These are phyloP conservation scores for Basipetospora chlamydospora DNA, from an alignment of 2,329 filamentous ascomycete genomes.

Conservation along the genomic window DNA sequence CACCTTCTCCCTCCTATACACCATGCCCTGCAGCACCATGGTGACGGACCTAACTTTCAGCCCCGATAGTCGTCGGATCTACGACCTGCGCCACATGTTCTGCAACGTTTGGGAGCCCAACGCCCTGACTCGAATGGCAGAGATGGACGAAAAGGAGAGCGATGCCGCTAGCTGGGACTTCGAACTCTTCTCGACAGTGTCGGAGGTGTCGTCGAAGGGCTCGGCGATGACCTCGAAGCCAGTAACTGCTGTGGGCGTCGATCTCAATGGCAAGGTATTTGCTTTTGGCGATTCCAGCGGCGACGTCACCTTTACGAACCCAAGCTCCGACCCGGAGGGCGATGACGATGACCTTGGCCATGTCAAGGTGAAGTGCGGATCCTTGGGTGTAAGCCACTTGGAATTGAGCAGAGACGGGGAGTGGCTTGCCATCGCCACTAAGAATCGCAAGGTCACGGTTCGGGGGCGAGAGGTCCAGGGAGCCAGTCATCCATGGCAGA, in stretches of 20 bases:
- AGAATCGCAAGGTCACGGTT: no score
- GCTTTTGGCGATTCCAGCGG: neutral
- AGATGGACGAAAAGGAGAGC: slow-evolving; percentile 1
- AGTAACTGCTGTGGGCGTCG: neutral
- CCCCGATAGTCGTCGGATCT: neutral
- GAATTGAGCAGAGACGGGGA: no score
- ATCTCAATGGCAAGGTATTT: neutral
- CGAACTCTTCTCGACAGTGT: no score
- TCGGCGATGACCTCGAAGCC: neutral
- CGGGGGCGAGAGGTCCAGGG: no score
- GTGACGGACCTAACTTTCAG: neutral
- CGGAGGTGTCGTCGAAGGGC: no score
- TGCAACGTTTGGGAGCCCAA: slow-evolving; percentile 4
- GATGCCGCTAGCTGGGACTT: neutral
- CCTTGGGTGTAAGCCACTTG: no score
- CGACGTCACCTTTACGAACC: neutral
- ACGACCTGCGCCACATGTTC: neutral
- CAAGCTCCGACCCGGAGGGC: no score
- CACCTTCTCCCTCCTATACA: neutral
- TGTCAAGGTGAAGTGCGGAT: no score
- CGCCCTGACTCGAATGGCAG: neutral
- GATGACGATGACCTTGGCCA: no score
- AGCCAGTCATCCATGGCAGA: no score
- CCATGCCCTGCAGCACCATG: neutral
- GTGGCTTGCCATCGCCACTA: no score